Percentiles rank a stretch among this genome's conserved stretches.
These are phyloP conservation scores for Anthoceros angustus DNA, from an alignment of 225 moss, liverwort and hornwort genomes.

Conservation along the genomic window DNA sequence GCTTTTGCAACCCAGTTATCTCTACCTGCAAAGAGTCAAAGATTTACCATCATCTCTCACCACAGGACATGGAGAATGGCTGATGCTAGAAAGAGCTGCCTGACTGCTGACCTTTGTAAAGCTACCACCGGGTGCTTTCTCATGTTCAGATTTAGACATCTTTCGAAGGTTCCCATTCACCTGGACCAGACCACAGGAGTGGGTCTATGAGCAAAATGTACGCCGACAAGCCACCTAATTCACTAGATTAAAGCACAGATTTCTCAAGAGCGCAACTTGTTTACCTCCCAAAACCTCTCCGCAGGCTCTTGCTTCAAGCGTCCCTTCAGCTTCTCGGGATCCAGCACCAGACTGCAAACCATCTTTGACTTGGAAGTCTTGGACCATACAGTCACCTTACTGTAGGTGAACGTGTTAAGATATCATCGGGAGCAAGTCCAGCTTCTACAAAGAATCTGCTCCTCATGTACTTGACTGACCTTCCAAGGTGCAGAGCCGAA, in stretches of 20 bases:
- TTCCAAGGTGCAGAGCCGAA: constrained; percentile 55
- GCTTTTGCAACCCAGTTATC: constrained; percentile 39
- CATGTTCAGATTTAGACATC: constrained; percentile 30
- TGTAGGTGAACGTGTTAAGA: constrained; percentile 9
- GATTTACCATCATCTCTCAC: not conserved
- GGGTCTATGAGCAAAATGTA: not conserved
- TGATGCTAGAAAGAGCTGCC: not conserved
- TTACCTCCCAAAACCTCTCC: constrained; percentile 8
- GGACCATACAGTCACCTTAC: constrained; percentile 40
- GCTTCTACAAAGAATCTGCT: not conserved
- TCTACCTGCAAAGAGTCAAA: constrained; percentile 25
- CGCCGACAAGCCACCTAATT: not conserved
- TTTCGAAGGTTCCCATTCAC: constrained; percentile 32
- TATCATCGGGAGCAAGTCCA: not conserved
- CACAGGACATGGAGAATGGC: not conserved
- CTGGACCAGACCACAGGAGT: constrained; percentile 17
- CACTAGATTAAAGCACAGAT: not conserved
- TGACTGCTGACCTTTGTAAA: constrained; percentile 32
- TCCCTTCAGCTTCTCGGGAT: constrained; percentile 27
- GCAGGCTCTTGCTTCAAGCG: constrained; percentile 16
- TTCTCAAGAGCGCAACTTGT: not conserved
- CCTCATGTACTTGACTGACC: constrained; percentile 14
- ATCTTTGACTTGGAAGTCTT: constrained; percentile 37
- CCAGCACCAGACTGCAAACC: constrained; percentile 35
- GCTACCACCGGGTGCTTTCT: constrained; percentile 35